Evolutionary conservation across 495 filamentous ascomycete species (phyloP).

Genomic region (Penicillium goetzii): DNA sequence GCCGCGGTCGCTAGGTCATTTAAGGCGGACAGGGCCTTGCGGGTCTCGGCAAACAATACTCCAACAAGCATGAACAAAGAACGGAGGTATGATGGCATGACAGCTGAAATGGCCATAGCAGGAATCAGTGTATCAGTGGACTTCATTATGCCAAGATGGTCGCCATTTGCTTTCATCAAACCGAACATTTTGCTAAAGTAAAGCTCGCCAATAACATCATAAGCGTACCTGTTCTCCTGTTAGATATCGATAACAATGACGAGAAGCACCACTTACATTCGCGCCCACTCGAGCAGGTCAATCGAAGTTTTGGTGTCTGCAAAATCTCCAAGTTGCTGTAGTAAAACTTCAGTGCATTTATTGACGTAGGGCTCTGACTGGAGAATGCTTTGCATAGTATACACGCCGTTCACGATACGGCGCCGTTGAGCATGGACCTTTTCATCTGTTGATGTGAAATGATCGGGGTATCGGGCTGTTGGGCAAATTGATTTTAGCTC

Average conservation of each 20-base stretch:
- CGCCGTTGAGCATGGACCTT: not conserved
- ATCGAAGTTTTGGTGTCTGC: slow-evolving; percentile 25
- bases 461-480: slow-evolving; percentile 1
- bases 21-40: slow-evolving; percentile 19
- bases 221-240: slow-evolving; percentile 16
- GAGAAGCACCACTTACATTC: not conserved
- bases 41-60: not conserved
- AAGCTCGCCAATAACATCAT: slow-evolving; percentile 44
- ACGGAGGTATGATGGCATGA: not conserved
- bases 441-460: not conserved
- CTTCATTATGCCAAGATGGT: not conserved
- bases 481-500: not conserved
- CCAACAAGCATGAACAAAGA: not conserved
- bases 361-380: slow-evolving; percentile 37
- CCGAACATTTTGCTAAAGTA: slow-evolving; percentile 44
- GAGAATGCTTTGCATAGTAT: not conserved
- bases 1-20: not conserved
- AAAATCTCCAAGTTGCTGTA: slow-evolving; percentile 28
- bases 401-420: not conserved
- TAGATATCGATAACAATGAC: not conserved
- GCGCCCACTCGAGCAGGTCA: slow-evolving; percentile 27
- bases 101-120: not conserved
- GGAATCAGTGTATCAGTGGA: not conserved
- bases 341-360: slow-evolving; percentile 29
- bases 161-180: slow-evolving; percentile 28